phyloP scores from a whole-genome alignment of 2,329 filamentous ascomycete species.

The Nothopassalora personata region DNA sequence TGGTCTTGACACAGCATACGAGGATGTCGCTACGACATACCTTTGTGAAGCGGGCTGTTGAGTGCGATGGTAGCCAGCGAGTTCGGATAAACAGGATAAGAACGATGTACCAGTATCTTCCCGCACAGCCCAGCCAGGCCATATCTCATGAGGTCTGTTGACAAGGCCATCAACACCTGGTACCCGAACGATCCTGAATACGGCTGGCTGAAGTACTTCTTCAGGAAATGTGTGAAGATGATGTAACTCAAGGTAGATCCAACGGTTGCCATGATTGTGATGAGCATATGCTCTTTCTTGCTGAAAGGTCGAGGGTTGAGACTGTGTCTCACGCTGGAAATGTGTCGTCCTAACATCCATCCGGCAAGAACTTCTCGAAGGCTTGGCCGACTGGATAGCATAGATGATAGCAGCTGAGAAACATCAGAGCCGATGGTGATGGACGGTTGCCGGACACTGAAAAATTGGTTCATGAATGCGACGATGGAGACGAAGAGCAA shows the following conservation, averaged over 20 bases:
- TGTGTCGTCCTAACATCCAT: constrained; percentile 48
- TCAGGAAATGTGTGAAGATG: constrained; percentile 4
- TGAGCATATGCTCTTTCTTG: constrained; percentile 58
- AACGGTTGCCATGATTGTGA: constrained; percentile 61
- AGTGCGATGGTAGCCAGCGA: constrained; percentile 4
- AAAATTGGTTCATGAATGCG: constrained; percentile 29
- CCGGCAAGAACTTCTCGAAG: constrained; percentile 53
- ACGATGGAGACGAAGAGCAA: constrained; percentile 26
- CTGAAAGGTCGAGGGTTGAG: constrained; percentile 57
- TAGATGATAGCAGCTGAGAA: constrained; percentile 28
- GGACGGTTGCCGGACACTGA: constrained; percentile 29
- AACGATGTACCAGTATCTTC: constrained; percentile 73
- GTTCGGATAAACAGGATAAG: constrained; percentile 81
- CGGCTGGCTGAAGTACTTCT: constrained; percentile 6
- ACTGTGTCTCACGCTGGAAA: constrained; percentile 53
- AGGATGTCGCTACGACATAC: not conserved
- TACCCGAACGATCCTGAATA: constrained; percentile 4
- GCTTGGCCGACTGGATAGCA: constrained; percentile 43
- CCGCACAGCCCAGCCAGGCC: constrained; percentile 75
- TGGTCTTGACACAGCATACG: not conserved
- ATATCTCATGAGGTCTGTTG: constrained; percentile 55
- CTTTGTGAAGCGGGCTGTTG: constrained; percentile 8
- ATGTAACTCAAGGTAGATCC: constrained; percentile 1
- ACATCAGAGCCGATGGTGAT: constrained; percentile 30
- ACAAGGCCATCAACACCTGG: constrained; percentile 4